These are phyloP conservation scores for Colletotrichum abscissum DNA, from an alignment of 2,329 filamentous ascomycete species.

Conservation along the genomic window DNA sequence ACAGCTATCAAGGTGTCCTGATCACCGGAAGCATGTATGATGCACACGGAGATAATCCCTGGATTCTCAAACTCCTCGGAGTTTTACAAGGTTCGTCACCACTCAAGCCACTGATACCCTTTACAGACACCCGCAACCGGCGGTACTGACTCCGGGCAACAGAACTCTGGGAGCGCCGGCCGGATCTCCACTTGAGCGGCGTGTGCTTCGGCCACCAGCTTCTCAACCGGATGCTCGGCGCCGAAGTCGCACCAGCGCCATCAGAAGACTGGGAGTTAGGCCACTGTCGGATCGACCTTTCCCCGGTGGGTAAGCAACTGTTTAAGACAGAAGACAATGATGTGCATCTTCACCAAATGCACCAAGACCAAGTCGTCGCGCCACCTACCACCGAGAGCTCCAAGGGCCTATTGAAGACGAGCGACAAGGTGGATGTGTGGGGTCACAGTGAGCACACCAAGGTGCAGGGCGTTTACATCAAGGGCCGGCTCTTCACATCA, in stretches of 20 bases:
- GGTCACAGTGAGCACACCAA: slow-evolving; percentile 73
- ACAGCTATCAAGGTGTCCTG: slow-evolving; percentile 78
- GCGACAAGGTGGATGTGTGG: slow-evolving; percentile 63
- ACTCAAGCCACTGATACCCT: background rate
- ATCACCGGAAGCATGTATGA: slow-evolving; percentile 78
- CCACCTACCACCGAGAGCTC: slow-evolving; percentile 66
- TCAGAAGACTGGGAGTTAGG: slow-evolving; percentile 78
- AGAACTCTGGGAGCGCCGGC: slow-evolving; percentile 62
- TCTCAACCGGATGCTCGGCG: slow-evolving; percentile 76
- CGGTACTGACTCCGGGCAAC: background rate
- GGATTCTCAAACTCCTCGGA: slow-evolving; percentile 78
- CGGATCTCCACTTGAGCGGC: slow-evolving; percentile 71
- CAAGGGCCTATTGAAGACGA: slow-evolving; percentile 48
- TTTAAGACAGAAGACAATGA: slow-evolving; percentile 66
- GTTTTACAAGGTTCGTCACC: slow-evolving; percentile 54
- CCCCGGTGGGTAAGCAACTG: slow-evolving; percentile 72
- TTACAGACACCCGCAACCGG: background rate
- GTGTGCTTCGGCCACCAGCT: slow-evolving; percentile 89
- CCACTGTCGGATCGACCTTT: slow-evolving; percentile 73
- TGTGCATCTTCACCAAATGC: slow-evolving; percentile 81
- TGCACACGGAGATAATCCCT: slow-evolving; percentile 76
- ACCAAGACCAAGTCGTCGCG: slow-evolving; percentile 76
- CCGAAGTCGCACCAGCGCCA: slow-evolving; percentile 73
- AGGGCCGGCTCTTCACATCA: slow-evolving; percentile 73
- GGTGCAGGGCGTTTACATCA: slow-evolving; percentile 80